Evolutionary conservation across 345 rosid species (phyloP), one percentile per base, ranked within the genome.

Genomic region (Gossypium turneri): DNA sequence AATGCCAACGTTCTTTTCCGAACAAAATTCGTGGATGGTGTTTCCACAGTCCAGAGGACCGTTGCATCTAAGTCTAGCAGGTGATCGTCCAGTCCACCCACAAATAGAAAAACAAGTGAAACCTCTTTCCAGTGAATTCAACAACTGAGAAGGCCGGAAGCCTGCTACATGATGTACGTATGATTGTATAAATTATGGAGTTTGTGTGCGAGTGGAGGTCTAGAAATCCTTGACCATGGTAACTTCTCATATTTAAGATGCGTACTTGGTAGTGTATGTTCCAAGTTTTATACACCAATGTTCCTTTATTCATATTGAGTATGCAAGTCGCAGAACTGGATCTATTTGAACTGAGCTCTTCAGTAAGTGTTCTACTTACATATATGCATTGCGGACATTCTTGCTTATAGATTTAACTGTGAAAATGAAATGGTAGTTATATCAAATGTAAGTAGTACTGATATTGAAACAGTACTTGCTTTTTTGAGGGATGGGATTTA

Each of bases 1-100:
- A 94, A 94, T 71, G 98, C 98, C 66, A 88, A 94, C 67, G 97
- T 92, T 79, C 87, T 92, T 44, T 94, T 90, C 85, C 87, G 97
- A 50, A 94, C 97, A 0, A 94, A 92, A 79, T 92, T 94, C 38
- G 97, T 92, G 34, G 97, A 92, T 19, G 98, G 97, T 25, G 95
- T 94, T 64, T 94, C 97, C 73, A 90, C 93, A 3, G 97, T 94
- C 75, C 93, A 88, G 83, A 85, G 97, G 80, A 92, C 94, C 10
- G 94, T 84, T 38, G 89, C 98, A 38, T 52, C 87, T n/a, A 91
- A 88, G 82, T 84, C 82, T 79, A 85, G 76, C 85, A 84, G 82
- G 79, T 90, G 79, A 85, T 58, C 1, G 34, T 22, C 62, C 62
- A 57, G 55, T 45, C 55, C 55, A 51, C 19, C 1, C 8, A 3